Evolutionary conservation across 164 flowering plant genomes (phyloP).

Genomic region (Pachysandra terminalis): DNA sequence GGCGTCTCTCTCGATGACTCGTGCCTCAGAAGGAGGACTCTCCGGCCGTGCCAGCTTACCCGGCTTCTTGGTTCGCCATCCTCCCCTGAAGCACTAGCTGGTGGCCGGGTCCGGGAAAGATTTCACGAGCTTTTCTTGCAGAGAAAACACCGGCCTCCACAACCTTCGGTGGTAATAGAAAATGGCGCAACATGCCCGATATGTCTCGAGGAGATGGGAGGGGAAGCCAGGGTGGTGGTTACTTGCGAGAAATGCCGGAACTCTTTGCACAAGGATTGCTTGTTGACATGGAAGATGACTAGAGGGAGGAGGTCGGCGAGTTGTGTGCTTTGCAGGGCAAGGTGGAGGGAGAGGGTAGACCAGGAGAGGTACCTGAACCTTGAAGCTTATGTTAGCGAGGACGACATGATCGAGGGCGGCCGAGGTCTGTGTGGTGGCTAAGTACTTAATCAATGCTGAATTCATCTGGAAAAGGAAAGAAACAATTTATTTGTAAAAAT

Average conservation of each 20-base stretch:
- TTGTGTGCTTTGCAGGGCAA: constrained; percentile 82
- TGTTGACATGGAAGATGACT: constrained; percentile 68
- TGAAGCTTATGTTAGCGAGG: constrained; percentile 45
- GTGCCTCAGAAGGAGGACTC: constrained; percentile 49
- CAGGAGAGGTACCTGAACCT: constrained; percentile 66
- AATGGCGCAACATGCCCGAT: constrained; percentile 65
- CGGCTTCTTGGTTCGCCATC: constrained; percentile 50
- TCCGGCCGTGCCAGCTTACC: constrained; percentile 57
- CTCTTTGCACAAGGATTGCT: constrained; percentile 68
- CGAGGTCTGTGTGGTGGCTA: constrained; percentile 22
- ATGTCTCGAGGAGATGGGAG: constrained; percentile 68
- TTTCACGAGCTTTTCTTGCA: constrained; percentile 49
- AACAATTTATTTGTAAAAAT: too few relatives aligned
- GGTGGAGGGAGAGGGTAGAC: constrained; percentile 55
- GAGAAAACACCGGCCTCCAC: constrained; percentile 1
- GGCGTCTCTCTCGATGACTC: constrained; percentile 51
- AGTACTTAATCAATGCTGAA: background rate
- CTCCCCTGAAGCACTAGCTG: constrained; percentile 47
- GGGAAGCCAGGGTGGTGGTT: constrained; percentile 39
- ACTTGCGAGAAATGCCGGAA: constrained; percentile 68
- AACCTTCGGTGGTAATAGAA: constrained; percentile 17
- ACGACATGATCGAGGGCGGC: constrained; percentile 8
- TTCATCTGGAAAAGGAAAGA: too few relatives aligned
- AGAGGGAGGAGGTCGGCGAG: constrained; percentile 50
- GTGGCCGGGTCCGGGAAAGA: constrained; percentile 35